Evolutionary conservation across 2,329 filamentous ascomycete species (phyloP).

Genomic region (Aphanoascus verrucosus): DNA sequence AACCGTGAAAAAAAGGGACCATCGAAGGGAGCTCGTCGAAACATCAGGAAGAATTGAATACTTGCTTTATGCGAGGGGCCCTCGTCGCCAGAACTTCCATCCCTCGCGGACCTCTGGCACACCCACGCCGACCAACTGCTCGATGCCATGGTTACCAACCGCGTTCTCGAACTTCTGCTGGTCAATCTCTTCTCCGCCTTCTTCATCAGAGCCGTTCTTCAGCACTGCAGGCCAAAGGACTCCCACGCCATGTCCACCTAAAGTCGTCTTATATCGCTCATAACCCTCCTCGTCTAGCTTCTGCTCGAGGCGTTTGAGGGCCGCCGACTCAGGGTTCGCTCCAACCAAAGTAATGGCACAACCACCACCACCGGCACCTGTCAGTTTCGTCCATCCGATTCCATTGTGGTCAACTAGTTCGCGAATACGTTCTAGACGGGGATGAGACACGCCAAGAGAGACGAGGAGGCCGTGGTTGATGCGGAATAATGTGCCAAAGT

Average conservation of each 20-base stretch:
- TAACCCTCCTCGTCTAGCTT: slow-evolving; percentile 64
- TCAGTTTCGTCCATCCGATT: slow-evolving; percentile 95
- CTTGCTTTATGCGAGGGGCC: background rate
- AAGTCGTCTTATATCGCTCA: slow-evolving; percentile 72
- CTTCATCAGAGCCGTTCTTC: slow-evolving; percentile 68
- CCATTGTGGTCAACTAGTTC: slow-evolving; percentile 81
- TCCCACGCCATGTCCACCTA: slow-evolving; percentile 87
- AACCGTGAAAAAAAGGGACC: background rate
- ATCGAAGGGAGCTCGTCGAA: background rate
- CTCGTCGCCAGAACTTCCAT: slow-evolving; percentile 71
- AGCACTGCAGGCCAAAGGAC: slow-evolving; percentile 88
- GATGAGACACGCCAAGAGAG: slow-evolving; percentile 89
- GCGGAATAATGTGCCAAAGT: slow-evolving; percentile 76
- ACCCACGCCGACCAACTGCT: slow-evolving; percentile 73
- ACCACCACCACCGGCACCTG: slow-evolving; percentile 86
- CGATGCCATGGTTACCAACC: slow-evolving; percentile 72
- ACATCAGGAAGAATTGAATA: background rate
- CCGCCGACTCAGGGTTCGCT: slow-evolving; percentile 48
- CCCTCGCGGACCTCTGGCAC: slow-evolving; percentile 59
- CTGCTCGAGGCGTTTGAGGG: slow-evolving; percentile 52
- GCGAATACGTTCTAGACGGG: slow-evolving; percentile 78
- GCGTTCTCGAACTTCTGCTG: slow-evolving; percentile 79
- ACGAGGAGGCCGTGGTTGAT: slow-evolving; percentile 89
- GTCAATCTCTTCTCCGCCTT: slow-evolving; percentile 86
- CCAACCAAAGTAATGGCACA: slow-evolving; percentile 87